Percentiles rank a stretch among this genome's conserved stretches.
These are phyloP conservation scores for Colletotrichum neosansevieriae DNA, from an alignment of 2,329 filamentous ascomycete species.

Conservation along the genomic window DNA sequence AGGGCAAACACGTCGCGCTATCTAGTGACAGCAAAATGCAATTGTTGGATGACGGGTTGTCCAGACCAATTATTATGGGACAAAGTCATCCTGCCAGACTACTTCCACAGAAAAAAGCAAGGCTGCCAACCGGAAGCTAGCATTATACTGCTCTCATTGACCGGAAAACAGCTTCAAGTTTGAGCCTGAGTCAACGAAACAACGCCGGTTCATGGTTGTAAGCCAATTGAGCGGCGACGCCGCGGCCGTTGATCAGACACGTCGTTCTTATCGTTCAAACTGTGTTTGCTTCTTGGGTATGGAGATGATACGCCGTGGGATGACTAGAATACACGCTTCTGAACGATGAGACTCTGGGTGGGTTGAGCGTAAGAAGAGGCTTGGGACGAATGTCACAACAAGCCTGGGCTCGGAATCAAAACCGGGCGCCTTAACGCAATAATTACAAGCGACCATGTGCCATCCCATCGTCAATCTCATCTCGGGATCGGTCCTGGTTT, in stretches of 20 bases:
- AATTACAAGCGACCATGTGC: background rate
- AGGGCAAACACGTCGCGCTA: slow-evolving; percentile 29
- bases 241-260: background rate
- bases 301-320: slow-evolving; percentile 23
- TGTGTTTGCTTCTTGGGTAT: slow-evolving; percentile 10
- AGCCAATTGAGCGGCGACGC: background rate
- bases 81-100: slow-evolving; percentile 12
- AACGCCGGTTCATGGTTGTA: background rate
- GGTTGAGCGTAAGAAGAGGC: slow-evolving; percentile 1
- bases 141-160: background rate
- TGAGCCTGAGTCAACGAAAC: background rate
- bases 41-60: slow-evolving; percentile 6
- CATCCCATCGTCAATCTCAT: slow-evolving; percentile 21
- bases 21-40: background rate
- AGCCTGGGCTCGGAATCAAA: background rate
- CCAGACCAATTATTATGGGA: slow-evolving; percentile 6
- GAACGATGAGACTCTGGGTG: background rate
- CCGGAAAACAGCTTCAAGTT: background rate
- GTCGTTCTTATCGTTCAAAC: background rate
- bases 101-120: slow-evolving; percentile 12
- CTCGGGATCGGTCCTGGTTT: slow-evolving; percentile 16
- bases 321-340: background rate
- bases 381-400: slow-evolving; percentile 10
- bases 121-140: background rate
- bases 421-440: background rate